A percentile compares a stretch with the other conserved stretches of the same genome.
Evolutionary conservation across 202 grass and related monocot species (phyloP).

Genomic region (Schoenoplectus triqueter): DNA sequence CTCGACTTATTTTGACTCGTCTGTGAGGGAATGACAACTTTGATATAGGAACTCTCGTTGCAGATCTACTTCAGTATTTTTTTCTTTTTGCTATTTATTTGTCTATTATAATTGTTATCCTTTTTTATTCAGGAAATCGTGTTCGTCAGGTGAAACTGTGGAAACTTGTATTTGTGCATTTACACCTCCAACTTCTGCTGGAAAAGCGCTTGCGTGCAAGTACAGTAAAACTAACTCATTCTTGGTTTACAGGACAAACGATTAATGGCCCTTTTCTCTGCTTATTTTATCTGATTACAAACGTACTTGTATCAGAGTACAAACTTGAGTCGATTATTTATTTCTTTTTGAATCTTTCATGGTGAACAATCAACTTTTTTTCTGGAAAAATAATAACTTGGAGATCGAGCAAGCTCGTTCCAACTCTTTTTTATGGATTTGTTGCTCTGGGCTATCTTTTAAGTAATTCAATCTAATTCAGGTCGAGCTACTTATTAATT

Average conservation of each 20-base stretch:
- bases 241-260: slow-evolving; percentile 59
- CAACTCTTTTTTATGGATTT: neutral
- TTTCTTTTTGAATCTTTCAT: neutral
- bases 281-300: neutral
- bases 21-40: neutral
- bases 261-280: neutral
- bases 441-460: neutral
- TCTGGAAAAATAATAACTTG: neutral
- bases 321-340: neutral
- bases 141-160: slow-evolving; percentile 39
- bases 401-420: neutral
- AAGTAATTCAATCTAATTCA: neutral
- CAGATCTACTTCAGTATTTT: neutral
- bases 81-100: slow-evolving; percentile 1
- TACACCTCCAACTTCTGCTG: slow-evolving; percentile 67
- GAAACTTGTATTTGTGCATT: slow-evolving; percentile 69
- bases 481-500: neutral
- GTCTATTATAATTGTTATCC: neutral
- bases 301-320: neutral
- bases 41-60: neutral
- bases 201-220: slow-evolving; percentile 62
- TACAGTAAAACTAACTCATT: slow-evolving; percentile 69
- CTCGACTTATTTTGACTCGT: neutral
- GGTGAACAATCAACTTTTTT: neutral
- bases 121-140: slow-evolving; percentile 59